phyloP scores from a whole-genome alignment of 176 grass and related monocot species.

The Pontederia crassipes region DNA sequence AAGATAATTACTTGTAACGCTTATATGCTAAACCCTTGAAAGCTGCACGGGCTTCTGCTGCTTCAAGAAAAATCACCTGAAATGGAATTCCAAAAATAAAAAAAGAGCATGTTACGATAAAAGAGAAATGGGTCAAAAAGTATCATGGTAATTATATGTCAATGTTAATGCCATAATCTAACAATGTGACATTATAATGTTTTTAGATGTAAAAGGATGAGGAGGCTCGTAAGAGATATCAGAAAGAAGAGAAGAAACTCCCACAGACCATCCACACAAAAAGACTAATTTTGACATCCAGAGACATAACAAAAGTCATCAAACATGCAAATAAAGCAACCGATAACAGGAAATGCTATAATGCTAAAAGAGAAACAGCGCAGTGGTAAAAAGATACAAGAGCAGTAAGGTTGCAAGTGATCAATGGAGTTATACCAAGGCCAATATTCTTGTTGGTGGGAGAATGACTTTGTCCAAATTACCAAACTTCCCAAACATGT shows the following conservation, averaged over 20 bases:
- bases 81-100: conserved; percentile 16
- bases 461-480: conserved; percentile 78
- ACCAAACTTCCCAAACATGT: conserved; percentile 74
- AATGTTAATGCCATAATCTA: no score
- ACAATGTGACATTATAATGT: no score
- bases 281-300: no score
- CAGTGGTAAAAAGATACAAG: conserved; percentile 1
- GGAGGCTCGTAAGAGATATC: no score
- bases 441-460: conserved; percentile 73
- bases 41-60: conserved; percentile 56
- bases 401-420: conserved; percentile 19
- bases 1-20: conserved; percentile 74
- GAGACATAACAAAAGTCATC: not conserved
- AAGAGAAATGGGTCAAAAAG: no score
- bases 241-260: no score
- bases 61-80: conserved; percentile 86
- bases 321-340: not conserved
- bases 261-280: no score
- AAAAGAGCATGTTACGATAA: not conserved
- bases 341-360: not conserved
- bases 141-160: no score
- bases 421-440: conserved; percentile 48
- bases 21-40: conserved; percentile 86
- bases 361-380: not conserved
- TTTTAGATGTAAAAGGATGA: no score